Base-by-base conservation (phyloP, 148 eudicot species). In the Rhododendron williamsianum region DNA sequence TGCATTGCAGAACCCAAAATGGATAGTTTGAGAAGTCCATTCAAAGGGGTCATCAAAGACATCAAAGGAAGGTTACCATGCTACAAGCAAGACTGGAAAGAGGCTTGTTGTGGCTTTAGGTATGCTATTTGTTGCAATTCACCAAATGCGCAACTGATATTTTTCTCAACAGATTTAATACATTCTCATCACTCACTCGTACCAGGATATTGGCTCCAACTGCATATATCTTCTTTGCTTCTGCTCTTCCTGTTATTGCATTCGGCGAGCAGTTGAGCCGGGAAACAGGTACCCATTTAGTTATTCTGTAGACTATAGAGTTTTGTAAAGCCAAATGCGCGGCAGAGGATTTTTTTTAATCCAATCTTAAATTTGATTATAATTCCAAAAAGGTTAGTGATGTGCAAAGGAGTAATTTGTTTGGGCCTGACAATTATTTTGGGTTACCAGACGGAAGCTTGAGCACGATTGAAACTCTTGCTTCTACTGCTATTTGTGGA, bases 211-310 rank as follows among this genome's bases (percentile, higher is more conserved):
- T 93, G 92, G 95, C 94, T 45, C 94, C 95, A 77, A 92, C 91
- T 33, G 91, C 90, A 23, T 92, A 90, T 77, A 90, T 91, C 63
- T 92, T 92, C 78, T 93, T 93, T 86, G 96, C 96, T 58, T 93
- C 94, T 82, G 94, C 96, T 54, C 96, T 92, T 92, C 96, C 96
- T 78, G 96, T 93, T 52, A 91, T 93, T 84, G 93, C 94, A 49
- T 93, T 93, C 83, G 96, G 96, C 48, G 96, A 90, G 87, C 94
- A 93, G 56, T 76, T 93, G 85, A 89, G 87, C 85, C 91, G 90
- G 80, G 94, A 93, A 12, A 93, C 94, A 91, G 95, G 95, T 91
- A 90, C 27, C 12, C 56, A 25, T 16, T 36, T 16, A 12, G 35
- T 45, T 36, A 9, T 84, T 36, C 1, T 15, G 27, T 8, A 43